Base-by-base conservation (phyloP, 352 stramenopile species). In the Plasmopara muralis region DNA sequence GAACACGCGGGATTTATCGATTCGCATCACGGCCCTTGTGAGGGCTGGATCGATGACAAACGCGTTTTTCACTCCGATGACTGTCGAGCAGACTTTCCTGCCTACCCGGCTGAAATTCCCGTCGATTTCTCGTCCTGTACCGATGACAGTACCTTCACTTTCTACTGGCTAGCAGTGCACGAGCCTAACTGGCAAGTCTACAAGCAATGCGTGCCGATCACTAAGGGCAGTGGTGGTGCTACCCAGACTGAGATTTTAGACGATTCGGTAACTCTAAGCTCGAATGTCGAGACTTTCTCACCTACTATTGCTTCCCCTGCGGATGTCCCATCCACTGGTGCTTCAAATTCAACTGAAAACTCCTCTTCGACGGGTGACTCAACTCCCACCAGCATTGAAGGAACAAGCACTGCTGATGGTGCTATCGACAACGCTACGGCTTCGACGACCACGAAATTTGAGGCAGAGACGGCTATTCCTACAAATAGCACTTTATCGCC, bases 141-240 rank as follows among this genome's bases (percentile, higher is more conserved):
- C 31, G 66, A 68, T 33, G 69, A 76, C 25, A 83, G 75, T 33
- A 61, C 43, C 13, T 70, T 89, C 43, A 67, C 47, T 10, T 85
- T 87, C 57, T 83, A 79, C 70, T 84, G 75, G 75, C 16, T 84
- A 42, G 68, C 72, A 38, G 20, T 85, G 42, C 72, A 83, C 43
- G 50, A 71, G 39, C 44, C 64, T 12, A 67, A 73, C 20, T 85
- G 74, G 74, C 71, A 85, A 50, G 56, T 74, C 5, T 79, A 85
- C 64, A 76, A 72, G 54, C 55, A 84, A 30, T 81, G 68, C 43
- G 66, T 58, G 0, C 54, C 59, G 31, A 75, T 75, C 37, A 35
- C 51, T 38, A 70, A 70, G n/a, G 40, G 47, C 8, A 65, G 43
- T 41, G 53, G 59, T 15, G 53, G 49, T 29, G 35, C 15, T 28